These are phyloP conservation scores for Phylloporus sp. DNA, from an alignment of 768 basidiomycete species.

Conservation along the genomic window DNA sequence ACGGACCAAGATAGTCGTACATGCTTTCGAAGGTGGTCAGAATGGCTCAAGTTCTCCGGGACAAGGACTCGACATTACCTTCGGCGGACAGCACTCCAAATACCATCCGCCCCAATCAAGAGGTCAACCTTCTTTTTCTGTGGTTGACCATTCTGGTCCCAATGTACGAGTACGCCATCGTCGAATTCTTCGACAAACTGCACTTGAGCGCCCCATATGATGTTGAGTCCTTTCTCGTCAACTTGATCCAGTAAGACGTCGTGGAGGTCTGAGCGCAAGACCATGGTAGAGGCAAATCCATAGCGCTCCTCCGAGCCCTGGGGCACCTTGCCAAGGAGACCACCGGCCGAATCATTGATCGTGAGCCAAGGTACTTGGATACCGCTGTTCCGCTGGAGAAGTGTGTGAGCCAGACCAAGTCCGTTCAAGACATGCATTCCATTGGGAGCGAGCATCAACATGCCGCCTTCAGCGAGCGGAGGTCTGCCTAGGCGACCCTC, in stretches of 20 bases:
- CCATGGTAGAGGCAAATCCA: slow-evolving; percentile 24
- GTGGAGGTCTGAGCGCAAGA: slow-evolving; percentile 30
- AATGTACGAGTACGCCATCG: slow-evolving; percentile 26
- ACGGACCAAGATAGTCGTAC: slow-evolving; percentile 17
- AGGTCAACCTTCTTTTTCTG: slow-evolving; percentile 29
- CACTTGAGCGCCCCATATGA: slow-evolving; percentile 25
- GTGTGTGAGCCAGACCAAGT: slow-evolving; percentile 21
- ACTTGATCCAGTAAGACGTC: slow-evolving; percentile 30
- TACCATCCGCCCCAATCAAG: slow-evolving; percentile 29
- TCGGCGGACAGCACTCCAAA: slow-evolving; percentile 28
- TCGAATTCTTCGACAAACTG: slow-evolving; percentile 21
- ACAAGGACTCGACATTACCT: slow-evolving; percentile 9
- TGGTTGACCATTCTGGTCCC: slow-evolving; percentile 16
- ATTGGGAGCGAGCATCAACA: slow-evolving; percentile 28
- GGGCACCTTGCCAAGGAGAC: slow-evolving; percentile 19
- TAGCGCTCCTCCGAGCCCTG: slow-evolving; percentile 28
- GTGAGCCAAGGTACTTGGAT: slow-evolving; percentile 17
- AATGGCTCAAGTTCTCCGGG: background rate
- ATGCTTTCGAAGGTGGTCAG: slow-evolving; percentile 17
- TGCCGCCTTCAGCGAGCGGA: slow-evolving; percentile 19
- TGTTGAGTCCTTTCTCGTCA: slow-evolving; percentile 13
- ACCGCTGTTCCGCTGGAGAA: slow-evolving; percentile 22
- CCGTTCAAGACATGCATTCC: slow-evolving; percentile 28
- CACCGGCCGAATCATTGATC: slow-evolving; percentile 22
- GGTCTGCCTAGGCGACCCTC: slow-evolving; percentile 20